A percentile compares a stretch with the other conserved stretches of the same genome.
phyloP scores from a whole-genome alignment of 2,329 filamentous ascomycete species.

The Chaetomium sp. region DNA sequence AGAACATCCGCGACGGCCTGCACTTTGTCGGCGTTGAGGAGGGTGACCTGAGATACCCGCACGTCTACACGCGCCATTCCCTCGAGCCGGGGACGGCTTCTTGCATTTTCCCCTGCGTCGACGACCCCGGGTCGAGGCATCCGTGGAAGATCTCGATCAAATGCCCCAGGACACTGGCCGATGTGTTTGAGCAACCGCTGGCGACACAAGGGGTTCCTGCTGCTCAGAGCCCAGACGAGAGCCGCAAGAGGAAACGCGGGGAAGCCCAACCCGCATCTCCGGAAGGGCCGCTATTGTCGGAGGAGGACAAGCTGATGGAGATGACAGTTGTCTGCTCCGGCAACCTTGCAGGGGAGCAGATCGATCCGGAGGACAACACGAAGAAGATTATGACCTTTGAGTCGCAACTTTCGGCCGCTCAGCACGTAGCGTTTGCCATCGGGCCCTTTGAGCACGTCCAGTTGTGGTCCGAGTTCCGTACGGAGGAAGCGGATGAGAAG shows the following conservation, averaged over 20 bases:
- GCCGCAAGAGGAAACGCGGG: constrained; percentile 34
- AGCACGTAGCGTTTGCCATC: constrained; percentile 88
- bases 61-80: constrained; percentile 82
- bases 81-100: constrained; percentile 71
- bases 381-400: constrained; percentile 87
- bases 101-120: constrained; percentile 88
- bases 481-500: constrained; percentile 86
- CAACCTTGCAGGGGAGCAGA: constrained; percentile 74
- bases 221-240: constrained; percentile 23
- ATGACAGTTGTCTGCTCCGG: constrained; percentile 89
- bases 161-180: constrained; percentile 78
- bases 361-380: constrained; percentile 67
- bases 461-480: constrained; percentile 74
- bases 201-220: constrained; percentile 32
- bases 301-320: constrained; percentile 82
- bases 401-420: constrained; percentile 66
- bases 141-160: constrained; percentile 86
- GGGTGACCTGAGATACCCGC: constrained; percentile 76
- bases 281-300: constrained; percentile 38
- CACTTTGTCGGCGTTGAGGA: constrained; percentile 85
- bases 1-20: constrained; percentile 73
- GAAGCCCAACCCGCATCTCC: constrained; percentile 27
- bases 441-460: constrained; percentile 94
- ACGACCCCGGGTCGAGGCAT: constrained; percentile 73
- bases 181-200: constrained; percentile 53